These are phyloP conservation scores for Reutealis trisperma DNA, from an alignment of 345 rosid genomes.

Conservation along the genomic window DNA sequence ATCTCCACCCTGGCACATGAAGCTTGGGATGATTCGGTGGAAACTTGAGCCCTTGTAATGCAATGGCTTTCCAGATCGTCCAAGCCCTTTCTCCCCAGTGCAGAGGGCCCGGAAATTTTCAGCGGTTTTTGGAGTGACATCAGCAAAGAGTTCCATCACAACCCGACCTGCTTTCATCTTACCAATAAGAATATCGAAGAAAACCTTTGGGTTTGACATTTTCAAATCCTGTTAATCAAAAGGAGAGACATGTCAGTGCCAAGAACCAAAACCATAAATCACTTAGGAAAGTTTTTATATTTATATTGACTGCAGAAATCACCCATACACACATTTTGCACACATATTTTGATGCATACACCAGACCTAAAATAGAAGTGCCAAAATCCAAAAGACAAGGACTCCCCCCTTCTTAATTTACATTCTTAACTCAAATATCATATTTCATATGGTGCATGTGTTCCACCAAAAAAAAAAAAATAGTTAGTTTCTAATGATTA, in stretches of 20 bases:
- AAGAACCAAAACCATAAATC: background rate
- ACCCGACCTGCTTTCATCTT: conserved; percentile 60
- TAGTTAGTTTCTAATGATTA: too few species aligned
- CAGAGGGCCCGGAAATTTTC: conserved; percentile 79
- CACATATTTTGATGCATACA: background rate
- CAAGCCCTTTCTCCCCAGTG: conserved; percentile 79
- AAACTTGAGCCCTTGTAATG: conserved; percentile 81
- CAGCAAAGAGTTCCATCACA: conserved; percentile 83
- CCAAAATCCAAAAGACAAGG: too few species aligned
- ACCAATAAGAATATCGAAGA: conserved; percentile 73
- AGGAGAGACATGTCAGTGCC: background rate
- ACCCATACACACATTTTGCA: too few species aligned
- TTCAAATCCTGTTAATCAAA: conserved; percentile 25
- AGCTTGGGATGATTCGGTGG: conserved; percentile 81
- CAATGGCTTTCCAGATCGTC: conserved; percentile 54
- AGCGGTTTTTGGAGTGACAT: conserved; percentile 68
- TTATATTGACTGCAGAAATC: too few species aligned
- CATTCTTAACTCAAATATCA: too few species aligned
- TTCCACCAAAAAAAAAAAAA: too few species aligned
- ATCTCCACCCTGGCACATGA: conserved; percentile 96
- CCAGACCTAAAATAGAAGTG: too few species aligned
- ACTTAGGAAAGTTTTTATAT: background rate
- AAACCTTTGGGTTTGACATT: conserved; percentile 74
- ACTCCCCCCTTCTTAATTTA: too few species aligned
- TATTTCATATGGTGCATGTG: too few species aligned